Evolutionary conservation across 768 basidiomycete genomes (phyloP).

Genomic region (Lentinus brumalis): DNA sequence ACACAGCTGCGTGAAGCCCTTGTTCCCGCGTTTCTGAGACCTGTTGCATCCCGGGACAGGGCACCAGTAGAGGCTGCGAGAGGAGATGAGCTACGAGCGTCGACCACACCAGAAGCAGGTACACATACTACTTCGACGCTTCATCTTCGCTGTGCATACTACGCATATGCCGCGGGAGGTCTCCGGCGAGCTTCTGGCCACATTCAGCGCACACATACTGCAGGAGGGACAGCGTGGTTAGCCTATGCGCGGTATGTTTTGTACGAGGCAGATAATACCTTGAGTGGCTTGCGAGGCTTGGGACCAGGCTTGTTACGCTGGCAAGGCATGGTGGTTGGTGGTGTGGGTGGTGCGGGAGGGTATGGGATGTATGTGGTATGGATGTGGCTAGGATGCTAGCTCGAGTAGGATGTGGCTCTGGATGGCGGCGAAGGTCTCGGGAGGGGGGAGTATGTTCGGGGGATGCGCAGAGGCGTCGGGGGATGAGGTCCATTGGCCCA

Average conservation of each 20-base stretch:
- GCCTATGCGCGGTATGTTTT: neutral
- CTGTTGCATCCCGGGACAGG: neutral
- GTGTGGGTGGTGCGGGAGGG: neutral
- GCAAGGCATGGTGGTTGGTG: neutral
- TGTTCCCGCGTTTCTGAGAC: neutral
- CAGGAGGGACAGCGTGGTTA: neutral
- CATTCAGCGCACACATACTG: too few relatives aligned
- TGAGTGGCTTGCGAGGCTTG: neutral
- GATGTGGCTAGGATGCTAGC: neutral
- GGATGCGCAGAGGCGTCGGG: neutral
- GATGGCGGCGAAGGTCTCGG: neutral
- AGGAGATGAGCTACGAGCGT: too few relatives aligned
- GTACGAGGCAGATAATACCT: neutral
- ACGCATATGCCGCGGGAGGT: too few relatives aligned
- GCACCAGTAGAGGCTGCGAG: neutral
- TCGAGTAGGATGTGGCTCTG: conserved; percentile 1
- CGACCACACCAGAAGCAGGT: too few relatives aligned
- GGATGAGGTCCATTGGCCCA: neutral
- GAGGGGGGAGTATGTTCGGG: neutral
- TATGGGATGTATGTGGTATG: conserved; percentile 2
- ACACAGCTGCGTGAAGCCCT: neutral
- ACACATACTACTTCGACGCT: too few relatives aligned
- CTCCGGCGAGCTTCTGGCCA: too few relatives aligned
- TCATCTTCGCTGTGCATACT: too few relatives aligned
- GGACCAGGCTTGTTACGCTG: neutral